Percentiles rank a stretch among this genome's conserved stretches.
Conservation (phyloP, 331 rosid genomes). For the Rhamnella rubrinervis region DNA sequence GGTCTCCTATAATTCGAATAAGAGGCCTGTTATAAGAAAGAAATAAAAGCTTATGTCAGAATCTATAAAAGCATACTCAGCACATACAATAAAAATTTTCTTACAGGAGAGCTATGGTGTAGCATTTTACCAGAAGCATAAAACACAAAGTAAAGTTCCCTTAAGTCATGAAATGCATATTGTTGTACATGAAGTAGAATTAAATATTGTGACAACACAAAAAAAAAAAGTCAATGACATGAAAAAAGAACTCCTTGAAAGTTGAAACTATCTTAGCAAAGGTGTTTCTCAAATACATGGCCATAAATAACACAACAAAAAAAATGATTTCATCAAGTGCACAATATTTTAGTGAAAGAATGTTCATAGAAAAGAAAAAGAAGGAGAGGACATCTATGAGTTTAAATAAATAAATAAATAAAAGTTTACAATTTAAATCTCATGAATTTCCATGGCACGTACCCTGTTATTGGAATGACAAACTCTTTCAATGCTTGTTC, state of each 20-base stretch:
- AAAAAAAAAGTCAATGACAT: no score
- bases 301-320: no score
- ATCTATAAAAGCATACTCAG: constrained; percentile 9
- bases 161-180: background rate
- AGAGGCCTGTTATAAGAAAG: constrained; percentile 70
- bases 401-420: no score
- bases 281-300: no score
- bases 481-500: constrained; percentile 82
- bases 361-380: no score
- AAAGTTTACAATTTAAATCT: constrained; percentile 5
- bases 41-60: constrained; percentile 33
- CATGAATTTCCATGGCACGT: constrained; percentile 26
- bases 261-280: no score
- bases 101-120: background rate
- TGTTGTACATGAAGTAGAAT: background rate
- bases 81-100: background rate
- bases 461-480: constrained; percentile 96
- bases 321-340: no score
- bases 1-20: constrained; percentile 91
- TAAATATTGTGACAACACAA: background rate
- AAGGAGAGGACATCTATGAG: no score
- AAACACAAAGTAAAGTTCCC: background rate
- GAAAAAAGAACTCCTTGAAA: no score
- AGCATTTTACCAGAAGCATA: background rate
- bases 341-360: no score